Evolutionary conservation across 352 stramenopile genomes (phyloP).

Genomic region (Phytophthora brassicae): DNA sequence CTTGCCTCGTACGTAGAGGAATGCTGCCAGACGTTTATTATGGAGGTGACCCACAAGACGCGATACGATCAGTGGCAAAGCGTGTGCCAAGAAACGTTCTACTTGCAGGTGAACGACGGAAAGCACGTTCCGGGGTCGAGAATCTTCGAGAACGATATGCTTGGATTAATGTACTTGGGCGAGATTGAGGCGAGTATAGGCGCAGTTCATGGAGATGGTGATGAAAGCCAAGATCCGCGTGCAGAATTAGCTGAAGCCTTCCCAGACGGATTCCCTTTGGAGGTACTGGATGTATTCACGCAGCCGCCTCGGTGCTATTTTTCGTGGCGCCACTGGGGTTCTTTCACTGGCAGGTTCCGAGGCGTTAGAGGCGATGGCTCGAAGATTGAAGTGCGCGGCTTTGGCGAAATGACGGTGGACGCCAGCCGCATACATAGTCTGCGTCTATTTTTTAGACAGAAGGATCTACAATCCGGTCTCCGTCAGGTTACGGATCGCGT

Average conservation of each 20-base stretch:
- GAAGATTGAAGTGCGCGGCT: conserved; percentile 65
- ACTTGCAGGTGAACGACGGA: conserved; percentile 75
- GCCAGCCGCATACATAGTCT: conserved; percentile 48
- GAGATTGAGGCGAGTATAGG: conserved; percentile 34
- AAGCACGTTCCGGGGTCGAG: conserved; percentile 36
- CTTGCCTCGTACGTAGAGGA: conserved; percentile 74
- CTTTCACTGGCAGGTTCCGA: conserved; percentile 67
- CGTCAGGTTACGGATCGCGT: conserved; percentile 31
- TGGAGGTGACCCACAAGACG: conserved; percentile 77
- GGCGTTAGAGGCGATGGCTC: conserved; percentile 62
- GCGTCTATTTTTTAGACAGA: conserved; percentile 69
- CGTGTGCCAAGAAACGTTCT: conserved; percentile 59
- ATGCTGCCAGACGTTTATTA: conserved; percentile 76
- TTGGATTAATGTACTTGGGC: conserved; percentile 65
- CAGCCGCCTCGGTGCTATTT: conserved; percentile 79
- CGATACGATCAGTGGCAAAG: conserved; percentile 63
- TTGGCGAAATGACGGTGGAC: conserved; percentile 71
- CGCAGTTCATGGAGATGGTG: conserved; percentile 34
- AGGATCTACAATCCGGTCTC: conserved; percentile 56
- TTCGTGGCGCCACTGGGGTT: conserved; percentile 78
- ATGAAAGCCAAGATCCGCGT: conserved; percentile 50
- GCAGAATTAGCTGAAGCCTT: conserved; percentile 66
- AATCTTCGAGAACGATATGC: conserved; percentile 66
- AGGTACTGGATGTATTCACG: conserved; percentile 79
- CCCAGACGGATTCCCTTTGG: conserved; percentile 75